Conservation (phyloP, 2,329 filamentous ascomycete genomes). For the Orbilia blumenaviensis region DNA sequence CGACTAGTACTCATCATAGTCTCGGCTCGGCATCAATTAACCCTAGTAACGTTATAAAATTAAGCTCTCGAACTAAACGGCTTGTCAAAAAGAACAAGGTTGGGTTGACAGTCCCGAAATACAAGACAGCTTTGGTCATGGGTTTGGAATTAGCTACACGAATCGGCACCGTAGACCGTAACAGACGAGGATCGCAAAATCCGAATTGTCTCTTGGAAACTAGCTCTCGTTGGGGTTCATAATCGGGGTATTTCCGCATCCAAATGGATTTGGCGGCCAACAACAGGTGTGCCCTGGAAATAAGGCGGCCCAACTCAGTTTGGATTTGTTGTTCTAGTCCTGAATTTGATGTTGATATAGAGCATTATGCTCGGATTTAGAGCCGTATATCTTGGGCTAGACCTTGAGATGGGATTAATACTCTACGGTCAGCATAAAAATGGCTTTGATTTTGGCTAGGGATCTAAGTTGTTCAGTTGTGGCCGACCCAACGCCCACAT, state of each 20-base stretch:
- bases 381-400: conserved; percentile 63
- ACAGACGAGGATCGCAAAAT: conserved; percentile 54
- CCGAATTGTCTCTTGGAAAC: conserved; percentile 55
- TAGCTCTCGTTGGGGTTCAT: conserved; percentile 59
- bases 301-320: conserved; percentile 66
- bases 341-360: conserved; percentile 67
- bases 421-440: conserved; percentile 55
- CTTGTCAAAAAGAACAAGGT: not conserved
- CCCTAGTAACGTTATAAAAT: too few species aligned
- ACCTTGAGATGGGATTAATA: conserved; percentile 59
- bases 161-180: conserved; percentile 52
- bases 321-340: conserved; percentile 64
- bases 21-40: too few species aligned
- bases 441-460: not conserved
- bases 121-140: conserved; percentile 63
- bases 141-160: conserved; percentile 58
- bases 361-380: conserved; percentile 65
- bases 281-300: conserved; percentile 63
- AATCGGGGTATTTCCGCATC: conserved; percentile 58
- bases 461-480: too few species aligned
- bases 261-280: conserved; percentile 61
- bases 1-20: too few species aligned
- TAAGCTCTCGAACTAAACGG: not conserved
- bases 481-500: too few species aligned
- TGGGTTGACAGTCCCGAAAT: not conserved